Conservation (phyloP, 2,329 filamentous ascomycete species). For the Botrytis aclada region DNA sequence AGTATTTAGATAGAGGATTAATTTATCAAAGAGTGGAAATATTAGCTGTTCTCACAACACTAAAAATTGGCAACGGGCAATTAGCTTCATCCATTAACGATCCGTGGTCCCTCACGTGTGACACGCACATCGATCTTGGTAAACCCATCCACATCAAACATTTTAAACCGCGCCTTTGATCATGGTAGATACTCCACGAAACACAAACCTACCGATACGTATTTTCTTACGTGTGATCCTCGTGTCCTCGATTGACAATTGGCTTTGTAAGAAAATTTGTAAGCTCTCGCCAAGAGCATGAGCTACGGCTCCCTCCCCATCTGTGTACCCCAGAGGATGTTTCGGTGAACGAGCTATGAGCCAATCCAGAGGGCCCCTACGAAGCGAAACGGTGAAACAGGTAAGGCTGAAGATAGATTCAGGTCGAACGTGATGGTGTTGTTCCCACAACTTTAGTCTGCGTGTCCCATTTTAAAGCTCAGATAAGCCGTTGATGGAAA, state of each 20-base stretch:
- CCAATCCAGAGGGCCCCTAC: too few species aligned
- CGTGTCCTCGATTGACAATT: background rate
- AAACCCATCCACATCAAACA: background rate
- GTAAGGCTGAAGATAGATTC: background rate
- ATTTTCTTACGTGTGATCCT: background rate
- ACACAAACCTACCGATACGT: background rate
- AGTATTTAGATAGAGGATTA: background rate
- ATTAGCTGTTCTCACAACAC: background rate
- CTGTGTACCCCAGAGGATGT: background rate
- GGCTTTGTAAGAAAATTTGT: background rate
- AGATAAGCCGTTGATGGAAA: background rate
- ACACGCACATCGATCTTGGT: background rate
- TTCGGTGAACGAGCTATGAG: background rate
- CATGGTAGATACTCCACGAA: background rate
- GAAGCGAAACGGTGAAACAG: background rate
- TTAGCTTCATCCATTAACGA: background rate
- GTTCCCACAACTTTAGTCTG: background rate
- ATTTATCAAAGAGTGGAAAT: background rate
- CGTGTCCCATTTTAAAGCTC: background rate
- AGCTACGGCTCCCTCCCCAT: background rate
- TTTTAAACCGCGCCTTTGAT: background rate
- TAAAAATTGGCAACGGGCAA: too few species aligned
- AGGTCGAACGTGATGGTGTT: background rate
- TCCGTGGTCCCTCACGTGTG: background rate
- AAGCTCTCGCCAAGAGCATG: background rate